Evolutionary conservation across 2,329 filamentous ascomycete species (phyloP).

Genomic region (Cladosporium sp.): DNA sequence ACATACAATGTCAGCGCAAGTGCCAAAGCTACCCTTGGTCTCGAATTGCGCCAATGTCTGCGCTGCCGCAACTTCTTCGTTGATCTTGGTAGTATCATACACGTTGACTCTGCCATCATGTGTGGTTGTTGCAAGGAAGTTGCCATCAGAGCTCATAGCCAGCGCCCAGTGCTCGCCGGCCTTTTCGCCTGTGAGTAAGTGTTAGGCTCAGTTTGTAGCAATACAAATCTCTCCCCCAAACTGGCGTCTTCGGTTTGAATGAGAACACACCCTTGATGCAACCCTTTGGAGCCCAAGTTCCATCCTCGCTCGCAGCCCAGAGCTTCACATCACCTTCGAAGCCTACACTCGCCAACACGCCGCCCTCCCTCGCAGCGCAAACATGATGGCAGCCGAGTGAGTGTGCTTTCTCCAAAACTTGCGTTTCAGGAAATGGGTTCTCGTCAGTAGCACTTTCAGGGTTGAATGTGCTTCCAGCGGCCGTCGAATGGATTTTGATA

Average conservation of each 20-base stretch:
- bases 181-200: slow-evolving; percentile 42
- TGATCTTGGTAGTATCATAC: slow-evolving; percentile 59
- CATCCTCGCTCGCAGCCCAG: slow-evolving; percentile 60
- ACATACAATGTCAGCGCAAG: slow-evolving; percentile 73
- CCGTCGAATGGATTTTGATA: slow-evolving; percentile 74
- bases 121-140: slow-evolving; percentile 79
- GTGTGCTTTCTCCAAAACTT: slow-evolving; percentile 77
- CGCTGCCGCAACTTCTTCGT: slow-evolving; percentile 36
- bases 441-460: slow-evolving; percentile 45
- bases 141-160: slow-evolving; percentile 76
- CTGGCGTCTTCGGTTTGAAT: too few species aligned
- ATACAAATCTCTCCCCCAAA: too few species aligned
- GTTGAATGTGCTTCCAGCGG: slow-evolving; percentile 39
- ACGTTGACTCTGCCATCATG: slow-evolving; percentile 85
- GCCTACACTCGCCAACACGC: slow-evolving; percentile 73
- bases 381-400: slow-evolving; percentile 89
- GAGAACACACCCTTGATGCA: slow-evolving; percentile 39
- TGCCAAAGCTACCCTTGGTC: slow-evolving; percentile 87
- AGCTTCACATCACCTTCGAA: slow-evolving; percentile 86
- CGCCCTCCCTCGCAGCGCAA: slow-evolving; percentile 64
- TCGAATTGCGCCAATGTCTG: slow-evolving; percentile 76
- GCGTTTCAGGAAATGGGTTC: slow-evolving; percentile 64
- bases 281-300: slow-evolving; percentile 50
- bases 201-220: background rate
- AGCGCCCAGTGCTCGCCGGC: slow-evolving; percentile 81